These are phyloP conservation scores for Trametes hirsuta DNA, from an alignment of 1,284 basidiomycete species.

Conservation along the genomic window DNA sequence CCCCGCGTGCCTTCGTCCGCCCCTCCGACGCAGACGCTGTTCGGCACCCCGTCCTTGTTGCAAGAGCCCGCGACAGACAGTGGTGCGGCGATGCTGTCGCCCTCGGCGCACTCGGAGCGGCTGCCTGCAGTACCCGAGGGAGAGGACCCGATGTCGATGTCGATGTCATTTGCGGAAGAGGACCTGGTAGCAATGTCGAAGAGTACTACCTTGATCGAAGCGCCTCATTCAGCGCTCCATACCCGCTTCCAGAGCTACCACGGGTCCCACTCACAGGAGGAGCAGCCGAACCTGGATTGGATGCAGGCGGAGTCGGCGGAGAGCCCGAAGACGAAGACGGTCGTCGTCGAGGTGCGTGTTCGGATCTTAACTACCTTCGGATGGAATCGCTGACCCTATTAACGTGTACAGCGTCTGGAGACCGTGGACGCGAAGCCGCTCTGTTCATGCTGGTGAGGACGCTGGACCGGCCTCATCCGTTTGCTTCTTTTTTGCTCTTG, in stretches of 20 bases:
- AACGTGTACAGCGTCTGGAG: conserved; percentile 62
- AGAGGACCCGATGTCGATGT: conserved; percentile 49
- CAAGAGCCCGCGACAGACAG: conserved; percentile 18
- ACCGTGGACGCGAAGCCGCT: conserved; percentile 67
- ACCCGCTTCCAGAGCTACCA: conserved; percentile 47
- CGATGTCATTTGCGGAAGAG: conserved; percentile 59
- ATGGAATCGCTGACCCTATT: neutral
- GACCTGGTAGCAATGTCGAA: conserved; percentile 75
- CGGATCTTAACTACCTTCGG: neutral
- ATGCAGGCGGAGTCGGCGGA: conserved; percentile 54
- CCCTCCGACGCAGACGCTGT: conserved; percentile 18
- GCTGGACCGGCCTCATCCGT: neutral
- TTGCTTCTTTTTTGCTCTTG: conserved; percentile 7
- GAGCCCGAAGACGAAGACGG: conserved; percentile 54
- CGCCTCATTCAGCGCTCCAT: conserved; percentile 42
- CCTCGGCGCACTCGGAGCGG: conserved; percentile 29
- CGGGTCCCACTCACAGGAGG: conserved; percentile 36
- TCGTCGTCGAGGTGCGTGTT: conserved; percentile 68
- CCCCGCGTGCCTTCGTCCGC: conserved; percentile 12
- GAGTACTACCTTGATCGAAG: conserved; percentile 70
- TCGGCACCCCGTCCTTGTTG: conserved; percentile 15
- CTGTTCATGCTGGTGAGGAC: conserved; percentile 67
- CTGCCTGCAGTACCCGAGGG: conserved; percentile 51
- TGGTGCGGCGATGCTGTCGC: conserved; percentile 25
- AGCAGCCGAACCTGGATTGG: conserved; percentile 63